phyloP scores from a whole-genome alignment of 2,329 filamentous ascomycete genomes.

The Fusarium duplospermum region DNA sequence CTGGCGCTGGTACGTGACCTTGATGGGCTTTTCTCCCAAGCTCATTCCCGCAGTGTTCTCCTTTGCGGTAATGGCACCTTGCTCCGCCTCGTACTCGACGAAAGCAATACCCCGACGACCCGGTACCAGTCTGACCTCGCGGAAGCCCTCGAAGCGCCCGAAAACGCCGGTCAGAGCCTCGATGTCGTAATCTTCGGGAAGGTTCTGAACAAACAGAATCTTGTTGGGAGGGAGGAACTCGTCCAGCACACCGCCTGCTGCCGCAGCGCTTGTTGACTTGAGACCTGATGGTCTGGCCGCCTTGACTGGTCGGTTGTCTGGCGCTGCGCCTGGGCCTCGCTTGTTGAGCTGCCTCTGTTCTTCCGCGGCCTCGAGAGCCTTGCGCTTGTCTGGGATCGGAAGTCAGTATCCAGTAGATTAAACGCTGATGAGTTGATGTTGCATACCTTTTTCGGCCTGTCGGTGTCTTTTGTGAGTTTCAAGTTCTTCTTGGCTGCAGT shows the following conservation, averaged over 20 bases:
- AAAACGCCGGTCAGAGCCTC: constrained; percentile 86
- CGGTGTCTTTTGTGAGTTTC: constrained; percentile 88
- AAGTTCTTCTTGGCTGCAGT: constrained; percentile 82
- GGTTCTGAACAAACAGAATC: constrained; percentile 91
- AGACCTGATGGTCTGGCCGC: constrained; percentile 70
- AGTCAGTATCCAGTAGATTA: neutral
- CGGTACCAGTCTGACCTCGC: constrained; percentile 90
- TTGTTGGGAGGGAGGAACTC: constrained; percentile 98
- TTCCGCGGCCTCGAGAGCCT: constrained; percentile 83
- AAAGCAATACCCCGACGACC: constrained; percentile 91
- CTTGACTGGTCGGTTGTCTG: constrained; percentile 72
- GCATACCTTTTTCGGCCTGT: constrained; percentile 87
- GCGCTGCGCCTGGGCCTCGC: constrained; percentile 62
- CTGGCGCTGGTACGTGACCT: constrained; percentile 96
- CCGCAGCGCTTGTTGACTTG: constrained; percentile 77
- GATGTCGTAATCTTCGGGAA: constrained; percentile 87
- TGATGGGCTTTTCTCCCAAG: constrained; percentile 82
- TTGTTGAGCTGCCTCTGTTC: constrained; percentile 84
- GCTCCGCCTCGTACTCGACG: constrained; percentile 93
- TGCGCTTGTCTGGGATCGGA: constrained; percentile 71
- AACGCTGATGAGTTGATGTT: no score
- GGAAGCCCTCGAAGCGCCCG: constrained; percentile 90
- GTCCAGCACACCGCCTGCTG: constrained; percentile 86
- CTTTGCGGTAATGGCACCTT: constrained; percentile 91
- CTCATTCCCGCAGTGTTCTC: constrained; percentile 90